Percentiles rank a stretch among this genome's conserved stretches.
Conservation (phyloP, 129 eudicot species). For the Chrysanthemum lavandulifolium region DNA sequence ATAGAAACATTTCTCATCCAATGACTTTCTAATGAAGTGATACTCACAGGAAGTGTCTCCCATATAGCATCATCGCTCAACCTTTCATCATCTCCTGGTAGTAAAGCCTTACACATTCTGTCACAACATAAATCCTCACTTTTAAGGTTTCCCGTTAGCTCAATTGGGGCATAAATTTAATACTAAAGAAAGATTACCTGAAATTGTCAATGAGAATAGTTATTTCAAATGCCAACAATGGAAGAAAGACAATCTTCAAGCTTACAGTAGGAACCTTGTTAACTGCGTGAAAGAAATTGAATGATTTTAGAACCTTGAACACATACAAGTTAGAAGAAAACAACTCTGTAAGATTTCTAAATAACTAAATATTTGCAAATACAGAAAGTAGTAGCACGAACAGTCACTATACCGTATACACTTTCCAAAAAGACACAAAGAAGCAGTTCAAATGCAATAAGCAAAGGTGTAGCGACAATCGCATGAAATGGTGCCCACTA, state of each 20-base stretch:
- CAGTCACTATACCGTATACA: constrained; percentile 46
- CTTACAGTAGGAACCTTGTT: constrained; percentile 45
- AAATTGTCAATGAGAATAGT: constrained; percentile 70
- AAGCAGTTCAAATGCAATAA: constrained; percentile 81
- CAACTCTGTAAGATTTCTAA: too few relatives aligned
- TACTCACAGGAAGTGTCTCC: constrained; percentile 89
- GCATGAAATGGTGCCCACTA: constrained; percentile 94
- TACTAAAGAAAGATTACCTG: constrained; percentile 46
- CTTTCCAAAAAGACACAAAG: constrained; percentile 83
- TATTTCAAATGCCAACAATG: constrained; percentile 68
- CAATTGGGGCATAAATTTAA: background rate
- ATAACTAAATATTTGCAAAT: background rate
- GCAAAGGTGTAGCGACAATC: constrained; percentile 74
- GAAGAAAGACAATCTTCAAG: constrained; percentile 79
- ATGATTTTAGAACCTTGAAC: constrained; percentile 1
- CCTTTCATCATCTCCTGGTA: constrained; percentile 78
- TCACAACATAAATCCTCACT: constrained; percentile 4
- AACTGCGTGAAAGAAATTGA: constrained; percentile 37
- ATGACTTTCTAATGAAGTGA: background rate
- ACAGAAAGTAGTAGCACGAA: background rate
- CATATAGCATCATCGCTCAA: constrained; percentile 80
- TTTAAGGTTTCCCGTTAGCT: constrained; percentile 15
- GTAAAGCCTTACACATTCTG: constrained; percentile 91
- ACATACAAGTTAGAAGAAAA: background rate
- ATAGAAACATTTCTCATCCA: background rate